A percentile compares a stretch with the other conserved stretches of the same genome.
Evolutionary conservation across 225 moss, liverwort and hornwort species (phyloP).

Genomic region (Climacium dendroides): DNA sequence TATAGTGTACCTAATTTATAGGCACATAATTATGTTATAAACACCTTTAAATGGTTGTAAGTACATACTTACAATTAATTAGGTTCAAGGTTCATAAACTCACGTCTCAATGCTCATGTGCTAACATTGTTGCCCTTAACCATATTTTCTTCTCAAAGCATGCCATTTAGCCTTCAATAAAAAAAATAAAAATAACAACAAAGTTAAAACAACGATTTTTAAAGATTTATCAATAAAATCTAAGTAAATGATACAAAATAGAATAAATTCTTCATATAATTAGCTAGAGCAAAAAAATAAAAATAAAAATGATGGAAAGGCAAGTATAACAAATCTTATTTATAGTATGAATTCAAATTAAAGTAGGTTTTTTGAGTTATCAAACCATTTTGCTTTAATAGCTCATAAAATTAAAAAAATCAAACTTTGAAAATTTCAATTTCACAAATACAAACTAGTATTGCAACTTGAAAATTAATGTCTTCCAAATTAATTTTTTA

Average conservation of each 20-base stretch:
- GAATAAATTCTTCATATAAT: neutral
- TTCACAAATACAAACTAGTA: neutral
- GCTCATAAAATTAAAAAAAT: neutral
- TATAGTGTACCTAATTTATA: neutral
- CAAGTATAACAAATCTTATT: neutral
- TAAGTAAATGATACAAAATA: neutral
- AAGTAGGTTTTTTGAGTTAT: neutral
- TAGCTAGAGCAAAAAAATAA: too few relatives aligned
- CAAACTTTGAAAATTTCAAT: neutral
- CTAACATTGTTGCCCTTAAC: neutral
- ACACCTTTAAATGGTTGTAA: neutral
- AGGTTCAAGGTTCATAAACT: neutral
- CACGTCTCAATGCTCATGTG: accelerated
- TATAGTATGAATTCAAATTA: neutral
- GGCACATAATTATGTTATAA: neutral
- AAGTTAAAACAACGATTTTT: neutral
- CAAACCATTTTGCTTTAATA: neutral
- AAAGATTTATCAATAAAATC: neutral
- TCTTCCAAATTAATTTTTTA: accelerated
- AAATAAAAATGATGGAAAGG: too few relatives aligned
- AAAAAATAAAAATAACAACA: neutral
- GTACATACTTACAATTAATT: neutral
- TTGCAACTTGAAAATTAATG: neutral
- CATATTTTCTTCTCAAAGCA: neutral
- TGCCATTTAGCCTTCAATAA: too few relatives aligned